Percentiles rank a stretch among this genome's conserved stretches.
These are phyloP conservation scores for Xeromyces bisporus DNA, from an alignment of 495 filamentous ascomycete genomes.

Conservation along the genomic window DNA sequence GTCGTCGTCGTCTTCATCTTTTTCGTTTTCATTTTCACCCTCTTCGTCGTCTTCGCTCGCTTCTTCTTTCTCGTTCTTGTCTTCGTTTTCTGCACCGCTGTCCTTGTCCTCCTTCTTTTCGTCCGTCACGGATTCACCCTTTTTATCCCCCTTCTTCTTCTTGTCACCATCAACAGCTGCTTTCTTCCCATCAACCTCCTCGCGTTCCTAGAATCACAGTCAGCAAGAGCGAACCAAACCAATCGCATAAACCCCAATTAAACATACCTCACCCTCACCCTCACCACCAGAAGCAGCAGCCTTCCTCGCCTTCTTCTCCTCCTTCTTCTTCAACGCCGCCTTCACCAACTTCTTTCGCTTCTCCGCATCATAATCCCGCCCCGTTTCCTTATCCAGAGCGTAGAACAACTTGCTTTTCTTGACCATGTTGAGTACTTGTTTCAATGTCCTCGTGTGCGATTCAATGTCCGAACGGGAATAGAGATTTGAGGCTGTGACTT, in stretches of 20 bases:
- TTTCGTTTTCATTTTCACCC: slow-evolving; percentile 18
- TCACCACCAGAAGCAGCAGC: slow-evolving; percentile 16
- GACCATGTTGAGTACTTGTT: slow-evolving; percentile 40
- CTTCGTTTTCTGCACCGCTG: too few species aligned
- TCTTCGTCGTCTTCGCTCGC: slow-evolving; percentile 16
- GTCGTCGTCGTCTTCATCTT: slow-evolving; percentile 22
- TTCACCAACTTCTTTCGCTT: slow-evolving; percentile 44
- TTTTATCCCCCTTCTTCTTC: slow-evolving; percentile 4
- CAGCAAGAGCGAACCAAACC: too few species aligned
- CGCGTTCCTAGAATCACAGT: too few species aligned
- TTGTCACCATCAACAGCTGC: neutral
- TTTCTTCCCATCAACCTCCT: too few species aligned
- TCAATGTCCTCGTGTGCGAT: too few species aligned
- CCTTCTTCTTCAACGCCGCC: slow-evolving; percentile 35
- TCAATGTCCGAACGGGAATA: too few species aligned
- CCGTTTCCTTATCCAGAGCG: slow-evolving; percentile 50
- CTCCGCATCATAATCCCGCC: slow-evolving; percentile 50
- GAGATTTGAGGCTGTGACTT: too few species aligned
- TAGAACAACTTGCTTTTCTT: slow-evolving; percentile 48
- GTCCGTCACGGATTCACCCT: slow-evolving; percentile 1
- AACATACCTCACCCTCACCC: slow-evolving; percentile 10
- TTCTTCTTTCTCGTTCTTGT: slow-evolving; percentile 12
- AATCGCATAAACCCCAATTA: slow-evolving; percentile 1
- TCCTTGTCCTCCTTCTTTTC: neutral
- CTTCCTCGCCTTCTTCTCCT: slow-evolving; percentile 21